A percentile compares a stretch with the other conserved stretches of the same genome.
These are phyloP conservation scores for Porodaedalea pini DNA, from an alignment of 1,284 basidiomycete species.

Conservation along the genomic window DNA sequence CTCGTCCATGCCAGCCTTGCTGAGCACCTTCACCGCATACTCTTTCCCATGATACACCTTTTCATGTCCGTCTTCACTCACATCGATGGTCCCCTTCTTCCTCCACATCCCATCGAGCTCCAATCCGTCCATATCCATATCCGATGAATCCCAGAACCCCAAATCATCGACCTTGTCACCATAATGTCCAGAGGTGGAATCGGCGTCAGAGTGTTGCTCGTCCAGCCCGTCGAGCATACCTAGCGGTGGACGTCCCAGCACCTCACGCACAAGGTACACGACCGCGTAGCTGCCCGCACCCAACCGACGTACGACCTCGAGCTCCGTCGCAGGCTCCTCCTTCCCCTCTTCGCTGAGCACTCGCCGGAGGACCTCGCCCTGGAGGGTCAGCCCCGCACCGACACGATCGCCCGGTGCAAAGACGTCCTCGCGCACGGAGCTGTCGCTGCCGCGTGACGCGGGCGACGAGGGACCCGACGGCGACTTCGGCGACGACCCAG, in stretches of 20 bases:
- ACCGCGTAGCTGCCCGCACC: constrained; percentile 91
- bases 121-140: constrained; percentile 28
- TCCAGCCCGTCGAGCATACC: constrained; percentile 36
- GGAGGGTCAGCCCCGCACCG: constrained; percentile 58
- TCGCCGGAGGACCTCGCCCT: constrained; percentile 58
- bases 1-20: constrained; percentile 86
- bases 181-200: too few species aligned
- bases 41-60: constrained; percentile 64
- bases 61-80: not conserved
- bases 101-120: constrained; percentile 5
- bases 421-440: constrained; percentile 58
- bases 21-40: constrained; percentile 95
- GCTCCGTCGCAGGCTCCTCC: constrained; percentile 56
- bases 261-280: constrained; percentile 89
- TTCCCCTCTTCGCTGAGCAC: constrained; percentile 38
- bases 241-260: constrained; percentile 52
- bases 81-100: not conserved
- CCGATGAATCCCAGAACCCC: constrained; percentile 24
- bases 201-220: not conserved
- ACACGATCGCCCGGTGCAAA: constrained; percentile 67
- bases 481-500: constrained; percentile 15
- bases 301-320: constrained; percentile 80
- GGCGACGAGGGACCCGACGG: constrained; percentile 16
- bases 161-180: constrained; percentile 49
- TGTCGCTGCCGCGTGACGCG: constrained; percentile 31